Evolutionary conservation across 164 flowering plant species (phyloP).

Genomic region (Pachysandra terminalis): DNA sequence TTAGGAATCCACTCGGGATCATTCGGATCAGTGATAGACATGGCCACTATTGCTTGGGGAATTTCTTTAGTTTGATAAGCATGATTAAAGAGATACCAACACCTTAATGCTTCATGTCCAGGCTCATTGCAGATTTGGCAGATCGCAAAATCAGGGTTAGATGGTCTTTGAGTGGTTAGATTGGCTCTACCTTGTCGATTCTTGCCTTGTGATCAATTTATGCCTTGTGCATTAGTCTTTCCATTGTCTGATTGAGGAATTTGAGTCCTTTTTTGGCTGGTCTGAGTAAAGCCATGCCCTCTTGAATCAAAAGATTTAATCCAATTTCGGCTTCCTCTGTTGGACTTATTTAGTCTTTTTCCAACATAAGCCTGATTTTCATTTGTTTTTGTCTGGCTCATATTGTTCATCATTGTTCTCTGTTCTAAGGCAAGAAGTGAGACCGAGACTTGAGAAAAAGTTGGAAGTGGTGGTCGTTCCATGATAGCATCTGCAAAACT

Average conservation of each 20-base stretch:
- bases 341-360: not conserved
- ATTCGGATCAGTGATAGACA: not conserved
- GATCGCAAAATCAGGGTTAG: too few species aligned
- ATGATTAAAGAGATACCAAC: not conserved
- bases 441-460: too few species aligned
- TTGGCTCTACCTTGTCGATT: too few species aligned
- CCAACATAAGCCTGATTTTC: not conserved
- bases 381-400: not conserved
- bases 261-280: not conserved
- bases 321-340: not conserved
- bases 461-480: too few species aligned
- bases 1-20: not conserved
- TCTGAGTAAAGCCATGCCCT: not conserved
- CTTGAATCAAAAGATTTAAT: not conserved
- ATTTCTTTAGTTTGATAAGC: too few species aligned
- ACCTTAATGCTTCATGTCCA: too few species aligned
- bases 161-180: too few species aligned
- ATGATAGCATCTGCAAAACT: not conserved
- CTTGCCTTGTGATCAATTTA: too few species aligned
- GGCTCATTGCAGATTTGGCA: not conserved
- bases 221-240: not conserved
- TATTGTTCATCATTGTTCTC: not conserved
- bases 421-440: not conserved
- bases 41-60: not conserved
- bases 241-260: too few species aligned